Conservation (phyloP, 1,139 yeast genomes). For the Geotrichum candidum region DNA sequence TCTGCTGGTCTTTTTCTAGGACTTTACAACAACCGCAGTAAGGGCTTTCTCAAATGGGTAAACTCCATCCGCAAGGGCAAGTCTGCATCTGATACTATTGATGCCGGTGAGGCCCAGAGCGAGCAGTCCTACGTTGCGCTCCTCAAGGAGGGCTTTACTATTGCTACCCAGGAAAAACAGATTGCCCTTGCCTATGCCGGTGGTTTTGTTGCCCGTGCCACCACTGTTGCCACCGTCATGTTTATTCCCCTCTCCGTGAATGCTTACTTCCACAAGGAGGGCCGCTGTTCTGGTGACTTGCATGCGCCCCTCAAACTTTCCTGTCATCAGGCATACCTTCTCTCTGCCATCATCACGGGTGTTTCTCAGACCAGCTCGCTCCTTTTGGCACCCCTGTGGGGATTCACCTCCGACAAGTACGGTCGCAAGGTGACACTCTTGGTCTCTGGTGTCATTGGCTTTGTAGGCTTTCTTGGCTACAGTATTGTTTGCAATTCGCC, state of each 20-base stretch:
- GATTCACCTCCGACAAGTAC: constrained; percentile 46
- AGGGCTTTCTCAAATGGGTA: constrained; percentile 30
- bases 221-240: constrained; percentile 54
- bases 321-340: constrained; percentile 59
- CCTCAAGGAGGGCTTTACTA: constrained; percentile 43
- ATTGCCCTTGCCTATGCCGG: constrained; percentile 54
- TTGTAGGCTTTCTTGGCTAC: constrained; percentile 36
- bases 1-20: constrained; percentile 41
- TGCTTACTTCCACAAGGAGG: constrained; percentile 42
- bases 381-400: constrained; percentile 59
- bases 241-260: constrained; percentile 62
- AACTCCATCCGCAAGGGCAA: constrained; percentile 10
- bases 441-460: constrained; percentile 38
- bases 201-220: constrained; percentile 58
- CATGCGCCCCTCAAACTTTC: constrained; percentile 30
- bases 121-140: constrained; percentile 37
- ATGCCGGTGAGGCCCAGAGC: constrained; percentile 25
- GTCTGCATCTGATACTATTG: neutral
- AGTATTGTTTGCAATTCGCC: constrained; percentile 25
- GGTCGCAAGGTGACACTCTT: constrained; percentile 41
- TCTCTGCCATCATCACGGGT: constrained; percentile 65
- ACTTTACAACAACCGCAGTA: constrained; percentile 42
- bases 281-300: constrained; percentile 25
- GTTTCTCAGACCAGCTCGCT: constrained; percentile 55
- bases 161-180: constrained; percentile 35